Percentiles rank a stretch among this genome's conserved stretches.
phyloP scores from a whole-genome alignment of 2,329 filamentous ascomycete species.

The Nothomitra cinnamomea region DNA sequence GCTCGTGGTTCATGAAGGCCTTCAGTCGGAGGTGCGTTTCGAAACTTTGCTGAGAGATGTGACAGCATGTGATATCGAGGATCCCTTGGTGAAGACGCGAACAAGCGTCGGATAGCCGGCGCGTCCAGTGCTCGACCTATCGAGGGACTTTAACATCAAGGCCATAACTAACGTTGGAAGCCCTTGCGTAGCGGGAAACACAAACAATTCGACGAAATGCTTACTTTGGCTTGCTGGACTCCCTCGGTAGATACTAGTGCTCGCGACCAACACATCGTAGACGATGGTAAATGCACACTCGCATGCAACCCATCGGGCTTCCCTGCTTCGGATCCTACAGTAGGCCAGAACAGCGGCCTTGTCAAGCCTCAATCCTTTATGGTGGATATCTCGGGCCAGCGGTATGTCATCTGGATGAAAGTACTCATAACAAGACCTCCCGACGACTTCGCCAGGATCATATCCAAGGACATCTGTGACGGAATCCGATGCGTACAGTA shows the following conservation, averaged over 20 bases:
- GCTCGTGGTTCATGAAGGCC: slow-evolving; percentile 59
- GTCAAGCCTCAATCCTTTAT: slow-evolving; percentile 56
- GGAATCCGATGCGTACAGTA: slow-evolving; percentile 71
- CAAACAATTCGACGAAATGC: slow-evolving; percentile 20
- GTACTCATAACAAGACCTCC: slow-evolving; percentile 67
- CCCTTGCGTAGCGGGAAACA: slow-evolving; percentile 4
- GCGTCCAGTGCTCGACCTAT: slow-evolving; percentile 61
- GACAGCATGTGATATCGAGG: slow-evolving; percentile 82
- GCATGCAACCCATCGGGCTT: slow-evolving; percentile 59
- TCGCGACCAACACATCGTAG: slow-evolving; percentile 73
- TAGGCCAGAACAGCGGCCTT: slow-evolving; percentile 76
- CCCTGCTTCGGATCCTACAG: slow-evolving; percentile 49
- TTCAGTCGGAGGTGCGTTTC: slow-evolving; percentile 27
- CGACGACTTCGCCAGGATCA: slow-evolving; percentile 55
- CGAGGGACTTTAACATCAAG: background rate
- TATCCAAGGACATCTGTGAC: slow-evolving; percentile 72
- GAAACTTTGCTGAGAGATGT: slow-evolving; percentile 67
- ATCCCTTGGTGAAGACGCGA: slow-evolving; percentile 65
- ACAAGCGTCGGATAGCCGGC: slow-evolving; percentile 60
- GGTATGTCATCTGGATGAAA: slow-evolving; percentile 71
- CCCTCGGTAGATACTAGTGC: slow-evolving; percentile 58
- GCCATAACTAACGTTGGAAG: background rate
- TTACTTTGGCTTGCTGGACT: slow-evolving; percentile 57
- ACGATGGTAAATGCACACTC: slow-evolving; percentile 85
- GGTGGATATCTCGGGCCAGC: slow-evolving; percentile 55